A percentile compares a stretch with the other conserved stretches of the same genome.
phyloP scores from a whole-genome alignment of 495 filamentous ascomycete species.

The Aspergillus nidulans region DNA sequence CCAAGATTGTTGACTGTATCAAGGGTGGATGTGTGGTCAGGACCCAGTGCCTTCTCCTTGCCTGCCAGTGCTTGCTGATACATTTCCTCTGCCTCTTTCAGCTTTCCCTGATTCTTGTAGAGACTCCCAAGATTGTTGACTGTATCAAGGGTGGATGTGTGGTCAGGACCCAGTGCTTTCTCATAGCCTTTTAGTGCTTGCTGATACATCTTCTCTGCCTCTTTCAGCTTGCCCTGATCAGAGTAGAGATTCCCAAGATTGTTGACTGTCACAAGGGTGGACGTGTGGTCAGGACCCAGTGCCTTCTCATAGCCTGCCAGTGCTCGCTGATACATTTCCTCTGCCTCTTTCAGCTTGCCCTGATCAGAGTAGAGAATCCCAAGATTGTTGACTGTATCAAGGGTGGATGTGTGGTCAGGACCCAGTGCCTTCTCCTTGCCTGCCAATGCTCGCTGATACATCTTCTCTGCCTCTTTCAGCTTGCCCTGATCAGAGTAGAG shows the following conservation, averaged over 20 bases:
- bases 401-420: background rate
- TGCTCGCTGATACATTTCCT: too few species aligned
- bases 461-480: too few species aligned
- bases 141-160: background rate
- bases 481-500: too few species aligned
- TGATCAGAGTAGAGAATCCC: background rate
- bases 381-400: background rate
- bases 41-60: slow-evolving; percentile 6
- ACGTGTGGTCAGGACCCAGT: slow-evolving; percentile 5
- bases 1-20: background rate
- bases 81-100: slow-evolving; percentile 6
- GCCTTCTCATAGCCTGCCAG: too few species aligned
- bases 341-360: background rate
- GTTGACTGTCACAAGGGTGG: background rate
- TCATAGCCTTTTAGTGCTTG: background rate
- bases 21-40: background rate
- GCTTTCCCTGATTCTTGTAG: background rate
- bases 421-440: background rate
- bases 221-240: too few species aligned
- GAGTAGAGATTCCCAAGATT: too few species aligned
- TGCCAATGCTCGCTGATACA: too few species aligned
- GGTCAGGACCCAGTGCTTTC: background rate
- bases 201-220: background rate
- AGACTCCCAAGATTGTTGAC: background rate
- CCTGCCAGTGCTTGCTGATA: slow-evolving; percentile 16